Percentiles rank a stretch among this genome's conserved stretches.
These are phyloP conservation scores for Pseudozyma sp. DNA, from an alignment of 1,284 basidiomycete species.

Conservation along the genomic window DNA sequence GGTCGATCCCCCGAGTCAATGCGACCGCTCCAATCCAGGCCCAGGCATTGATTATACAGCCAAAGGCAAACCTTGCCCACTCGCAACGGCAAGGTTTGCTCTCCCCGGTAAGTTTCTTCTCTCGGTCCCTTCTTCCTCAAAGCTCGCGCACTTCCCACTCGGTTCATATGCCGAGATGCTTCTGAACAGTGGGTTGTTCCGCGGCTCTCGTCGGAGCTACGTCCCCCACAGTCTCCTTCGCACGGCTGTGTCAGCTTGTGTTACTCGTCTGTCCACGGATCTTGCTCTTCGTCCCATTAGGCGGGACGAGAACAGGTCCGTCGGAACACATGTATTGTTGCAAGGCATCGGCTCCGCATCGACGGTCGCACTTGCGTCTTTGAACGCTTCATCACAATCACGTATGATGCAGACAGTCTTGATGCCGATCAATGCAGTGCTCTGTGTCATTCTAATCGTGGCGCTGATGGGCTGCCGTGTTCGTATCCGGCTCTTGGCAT, in stretches of 20 bases:
- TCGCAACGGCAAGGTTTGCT: conserved; percentile 2
- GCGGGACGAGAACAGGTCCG: background rate
- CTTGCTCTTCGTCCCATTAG: too few relatives aligned
- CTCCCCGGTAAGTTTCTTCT: conserved; percentile 25
- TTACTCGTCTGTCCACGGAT: background rate
- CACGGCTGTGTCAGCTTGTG: background rate
- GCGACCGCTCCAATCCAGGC: conserved; percentile 1
- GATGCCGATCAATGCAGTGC: background rate
- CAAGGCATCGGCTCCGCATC: conserved; percentile 3
- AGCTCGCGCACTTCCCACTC: conserved; percentile 1
- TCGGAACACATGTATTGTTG: background rate
- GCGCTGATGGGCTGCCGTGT: background rate
- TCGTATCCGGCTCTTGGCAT: background rate
- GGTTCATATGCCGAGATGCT: background rate
- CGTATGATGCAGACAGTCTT: background rate
- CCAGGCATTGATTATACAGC: background rate
- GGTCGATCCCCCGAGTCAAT: background rate
- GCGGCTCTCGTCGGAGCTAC: too few relatives aligned
- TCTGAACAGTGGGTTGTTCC: too few relatives aligned
- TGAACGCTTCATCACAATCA: conserved; percentile 3
- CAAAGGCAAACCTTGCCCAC: conserved; percentile 27
- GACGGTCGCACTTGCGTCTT: background rate
- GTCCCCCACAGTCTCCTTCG: background rate
- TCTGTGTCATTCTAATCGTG: background rate
- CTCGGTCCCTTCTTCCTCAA: background rate